Base-by-base conservation (phyloP, 495 filamentous ascomycete genomes). In the Trichoderma reesei region DNA sequence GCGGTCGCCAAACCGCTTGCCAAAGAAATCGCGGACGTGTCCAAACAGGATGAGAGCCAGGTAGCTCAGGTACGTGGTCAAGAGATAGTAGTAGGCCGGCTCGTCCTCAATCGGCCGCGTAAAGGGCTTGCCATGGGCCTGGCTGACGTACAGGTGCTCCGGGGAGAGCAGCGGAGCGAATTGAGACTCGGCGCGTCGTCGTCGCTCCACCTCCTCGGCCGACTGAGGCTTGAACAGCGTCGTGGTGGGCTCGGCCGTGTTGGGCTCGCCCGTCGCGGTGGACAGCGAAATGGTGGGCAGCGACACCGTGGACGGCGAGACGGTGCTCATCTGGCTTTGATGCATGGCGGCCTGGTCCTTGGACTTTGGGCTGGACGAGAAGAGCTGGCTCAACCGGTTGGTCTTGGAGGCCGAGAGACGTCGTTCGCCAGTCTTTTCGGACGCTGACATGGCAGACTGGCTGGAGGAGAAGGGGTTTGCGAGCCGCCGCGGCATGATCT, bases 31-130 rank as follows among this genome's bases (percentile, higher is more conserved):
- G 68, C 94, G 86, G 42, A 96, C 84, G 72, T 98, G 94, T 56
- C 94, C 94, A 66, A 96, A 94, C 66, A 91, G 85, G 71, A 98
- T 98, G 69, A 98, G 83, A 67, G 98, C 88, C 68, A 98, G 81
- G 75, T 98, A 98, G 74, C 90, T 95, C 72, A 98, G 88, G 79
- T 98, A 98, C 63, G 94, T 98, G 34, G 94, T 96, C 67, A 98
- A 81, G 68, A 98, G 83, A 74, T 89, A 96, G 78, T 92, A 98
- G 80, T 97, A 97, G 20, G 93, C 91, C 20, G 94, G 94, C 74
- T 98, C 94, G 69, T 98, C 94, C 72, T 95, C 90, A 65, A 97
- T 80, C 5, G 92, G 91, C 39, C 90, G 84, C 51, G 86, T 85
- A 64, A 98, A 87, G 56, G 83, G 82, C 69, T 85, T 83, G 62